Conservation (phyloP, 106 monocot species). For the Dioscorea dumetorum region DNA sequence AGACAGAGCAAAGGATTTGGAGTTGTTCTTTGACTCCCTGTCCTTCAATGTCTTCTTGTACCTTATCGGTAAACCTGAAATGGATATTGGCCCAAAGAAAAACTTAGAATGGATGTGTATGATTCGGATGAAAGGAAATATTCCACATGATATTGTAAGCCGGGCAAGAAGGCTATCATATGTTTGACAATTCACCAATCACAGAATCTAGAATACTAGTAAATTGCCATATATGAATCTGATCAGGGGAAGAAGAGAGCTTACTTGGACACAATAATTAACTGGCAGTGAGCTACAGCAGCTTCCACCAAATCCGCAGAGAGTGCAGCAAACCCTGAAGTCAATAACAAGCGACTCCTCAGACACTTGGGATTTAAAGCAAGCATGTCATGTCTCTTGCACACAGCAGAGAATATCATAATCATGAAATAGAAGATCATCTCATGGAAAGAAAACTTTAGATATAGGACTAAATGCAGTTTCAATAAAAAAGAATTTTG, state of each 20-base stretch:
- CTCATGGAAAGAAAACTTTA: not conserved
- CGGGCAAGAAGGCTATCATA: too few species aligned
- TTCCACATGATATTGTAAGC: too few species aligned
- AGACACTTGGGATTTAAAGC: not conserved
- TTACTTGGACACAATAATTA: conserved; percentile 96
- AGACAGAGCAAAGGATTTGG: conserved; percentile 61
- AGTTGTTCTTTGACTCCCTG: conserved; percentile 64
- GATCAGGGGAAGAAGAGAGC: not conserved
- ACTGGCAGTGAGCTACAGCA: conserved; percentile 80
- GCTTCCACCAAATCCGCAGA: conserved; percentile 82
- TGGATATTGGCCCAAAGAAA: not conserved
- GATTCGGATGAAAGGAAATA: too few species aligned
- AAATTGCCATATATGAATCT: not conserved
- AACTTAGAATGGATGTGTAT: not conserved
- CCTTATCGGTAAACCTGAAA: conserved; percentile 64
- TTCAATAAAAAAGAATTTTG: not conserved
- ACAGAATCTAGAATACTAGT: too few species aligned
- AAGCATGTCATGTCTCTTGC: not conserved
- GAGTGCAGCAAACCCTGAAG: conserved; percentile 64
- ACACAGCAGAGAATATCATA: not conserved
- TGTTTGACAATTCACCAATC: too few species aligned
- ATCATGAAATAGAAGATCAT: not conserved
- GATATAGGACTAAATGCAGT: too few species aligned
- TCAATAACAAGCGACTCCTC: not conserved
- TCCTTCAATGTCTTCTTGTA: conserved; percentile 59